Evolutionary conservation across 1,139 yeast genomes (phyloP).

Genomic region (Hanseniaspora gamundiae): DNA sequence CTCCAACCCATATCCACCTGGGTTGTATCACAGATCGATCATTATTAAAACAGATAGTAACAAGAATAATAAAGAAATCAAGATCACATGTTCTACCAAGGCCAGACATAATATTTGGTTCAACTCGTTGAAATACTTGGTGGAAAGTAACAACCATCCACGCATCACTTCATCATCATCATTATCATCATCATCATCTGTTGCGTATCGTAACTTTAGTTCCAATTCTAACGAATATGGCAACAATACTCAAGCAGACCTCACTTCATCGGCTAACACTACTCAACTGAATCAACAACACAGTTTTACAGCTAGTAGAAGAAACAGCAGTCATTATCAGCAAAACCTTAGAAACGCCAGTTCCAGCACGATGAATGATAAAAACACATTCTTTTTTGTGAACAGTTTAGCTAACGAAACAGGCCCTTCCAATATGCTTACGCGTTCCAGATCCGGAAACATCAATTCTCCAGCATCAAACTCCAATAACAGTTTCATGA

Average conservation of each 20-base stretch:
- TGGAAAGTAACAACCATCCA: conserved; percentile 57
- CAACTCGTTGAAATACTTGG: conserved; percentile 67
- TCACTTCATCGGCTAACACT: too few species aligned
- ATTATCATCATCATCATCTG: background rate
- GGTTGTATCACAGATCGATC: conserved; percentile 76
- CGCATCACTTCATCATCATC: background rate
- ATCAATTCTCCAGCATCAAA: too few species aligned
- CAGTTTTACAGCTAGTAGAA: too few species aligned
- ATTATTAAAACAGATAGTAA: conserved; percentile 54
- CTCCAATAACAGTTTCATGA: too few species aligned
- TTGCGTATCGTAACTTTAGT: too few species aligned
- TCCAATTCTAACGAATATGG: too few species aligned
- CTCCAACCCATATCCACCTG: conserved; percentile 81
- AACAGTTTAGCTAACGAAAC: background rate
- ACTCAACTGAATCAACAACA: too few species aligned
- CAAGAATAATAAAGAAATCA: conserved; percentile 41
- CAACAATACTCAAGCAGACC: too few species aligned
- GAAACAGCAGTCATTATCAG: background rate
- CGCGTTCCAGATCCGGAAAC: too few species aligned
- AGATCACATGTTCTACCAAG: conserved; percentile 78
- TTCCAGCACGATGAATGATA: too few species aligned
- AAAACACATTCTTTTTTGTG: background rate
- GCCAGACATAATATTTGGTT: conserved; percentile 89
- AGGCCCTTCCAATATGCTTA: too few species aligned
- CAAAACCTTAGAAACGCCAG: too few species aligned